Evolutionary conservation across 257 asterid species (phyloP).

Genomic region (Pogostemon cablin): DNA sequence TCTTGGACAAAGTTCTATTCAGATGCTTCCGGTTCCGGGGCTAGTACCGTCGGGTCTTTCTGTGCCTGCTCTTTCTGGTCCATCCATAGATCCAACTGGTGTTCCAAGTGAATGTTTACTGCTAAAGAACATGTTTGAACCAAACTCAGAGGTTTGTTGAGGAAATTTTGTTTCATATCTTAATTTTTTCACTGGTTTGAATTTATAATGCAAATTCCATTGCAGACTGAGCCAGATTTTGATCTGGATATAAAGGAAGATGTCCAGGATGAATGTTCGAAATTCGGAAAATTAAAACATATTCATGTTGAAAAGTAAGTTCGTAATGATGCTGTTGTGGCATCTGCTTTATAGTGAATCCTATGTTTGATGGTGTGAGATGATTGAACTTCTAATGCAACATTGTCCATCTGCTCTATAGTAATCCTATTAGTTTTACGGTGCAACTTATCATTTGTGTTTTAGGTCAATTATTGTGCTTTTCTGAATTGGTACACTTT

Average conservation of each 20-base stretch:
- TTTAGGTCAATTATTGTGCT: not conserved
- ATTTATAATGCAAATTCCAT: constrained; percentile 11
- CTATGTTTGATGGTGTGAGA: constrained; percentile 15
- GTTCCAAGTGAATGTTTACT: constrained; percentile 73
- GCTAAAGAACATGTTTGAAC: constrained; percentile 80
- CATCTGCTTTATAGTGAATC: not conserved
- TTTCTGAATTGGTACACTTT: not conserved
- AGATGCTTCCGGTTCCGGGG: constrained; percentile 47
- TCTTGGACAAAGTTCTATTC: constrained; percentile 48
- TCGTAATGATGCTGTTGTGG: not conserved
- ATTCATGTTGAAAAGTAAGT: constrained; percentile 70
- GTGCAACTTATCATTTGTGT: not conserved
- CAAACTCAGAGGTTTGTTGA: constrained; percentile 54
- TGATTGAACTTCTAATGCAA: not conserved
- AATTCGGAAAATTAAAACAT: constrained; percentile 60
- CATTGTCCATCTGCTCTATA: not conserved
- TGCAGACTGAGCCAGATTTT: constrained; percentile 70
- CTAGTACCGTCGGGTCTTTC: constrained; percentile 44
- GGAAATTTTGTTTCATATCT: not conserved
- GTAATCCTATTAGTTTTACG: not conserved
- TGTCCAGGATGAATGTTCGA: constrained; percentile 63
- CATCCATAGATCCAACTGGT: constrained; percentile 50
- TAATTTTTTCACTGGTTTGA: constrained; percentile 4
- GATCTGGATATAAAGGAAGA: constrained; percentile 78
- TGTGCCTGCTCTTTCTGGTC: constrained; percentile 41